phyloP scores from a whole-genome alignment of 169 alveolate species.

The Cryptosporidium ubiquitum region DNA sequence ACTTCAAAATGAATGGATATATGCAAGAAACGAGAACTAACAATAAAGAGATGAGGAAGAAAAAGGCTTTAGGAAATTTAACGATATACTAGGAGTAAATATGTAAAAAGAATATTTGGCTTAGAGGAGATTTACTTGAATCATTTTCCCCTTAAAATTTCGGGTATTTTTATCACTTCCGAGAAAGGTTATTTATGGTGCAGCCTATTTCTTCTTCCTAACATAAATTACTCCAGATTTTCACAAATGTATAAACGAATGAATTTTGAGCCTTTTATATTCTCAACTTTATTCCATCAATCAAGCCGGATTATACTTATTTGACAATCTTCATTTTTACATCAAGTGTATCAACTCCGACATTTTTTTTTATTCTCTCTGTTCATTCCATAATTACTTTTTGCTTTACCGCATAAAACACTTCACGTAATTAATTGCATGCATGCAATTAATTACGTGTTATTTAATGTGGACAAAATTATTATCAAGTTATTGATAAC shows the following conservation, averaged over 20 bases:
- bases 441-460: background rate
- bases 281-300: background rate
- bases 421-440: background rate
- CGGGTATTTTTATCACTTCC: too few species aligned
- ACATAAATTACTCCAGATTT: too few species aligned
- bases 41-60: background rate
- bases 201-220: too few species aligned
- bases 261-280: background rate
- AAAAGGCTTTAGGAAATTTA: background rate
- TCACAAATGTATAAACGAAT: background rate
- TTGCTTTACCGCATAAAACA: background rate
- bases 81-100: too few species aligned
- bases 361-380: background rate
- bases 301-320: background rate
- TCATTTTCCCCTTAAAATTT: too few species aligned
- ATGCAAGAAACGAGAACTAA: background rate
- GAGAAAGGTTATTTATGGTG: too few species aligned
- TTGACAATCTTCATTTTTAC: background rate
- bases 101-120: too few species aligned
- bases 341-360: background rate
- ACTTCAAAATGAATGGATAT: background rate
- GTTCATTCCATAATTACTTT: too few species aligned
- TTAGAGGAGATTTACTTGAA: too few species aligned
- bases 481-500: background rate
- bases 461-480: background rate